Evolutionary conservation across 2,329 filamentous ascomycete species (phyloP), one percentile per base, ranked within the genome.

Genomic region (Fusarium devonianum): DNA sequence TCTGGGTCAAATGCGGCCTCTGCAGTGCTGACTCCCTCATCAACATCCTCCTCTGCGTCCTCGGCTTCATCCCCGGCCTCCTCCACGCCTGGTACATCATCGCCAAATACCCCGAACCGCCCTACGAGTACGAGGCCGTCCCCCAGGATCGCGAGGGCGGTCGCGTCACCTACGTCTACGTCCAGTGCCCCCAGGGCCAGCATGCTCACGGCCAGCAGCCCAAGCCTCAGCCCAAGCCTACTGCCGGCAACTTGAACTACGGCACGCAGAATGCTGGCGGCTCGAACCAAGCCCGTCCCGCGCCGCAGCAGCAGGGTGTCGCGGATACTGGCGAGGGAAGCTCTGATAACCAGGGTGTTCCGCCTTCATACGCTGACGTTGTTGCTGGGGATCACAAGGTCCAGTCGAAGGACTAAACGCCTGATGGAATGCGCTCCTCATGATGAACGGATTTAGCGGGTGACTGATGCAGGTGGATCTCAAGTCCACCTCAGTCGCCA

Each of bases 11-110:
- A 78, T 80, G 88, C 67, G 94, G 94, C 58, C 80, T 99, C 75
- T 99, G 94, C 80, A 89, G 87, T 56, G 91, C 87, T 48, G 94
- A 97, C 76, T 93, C 89, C 7, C 68, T 97, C 66, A 96, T 99
- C 79, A 99, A 99, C 78, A 87, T 97, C 72, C 87, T 92, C 35
- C 90, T 97, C 66, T 94, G 89, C 73, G 70, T 84, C 43, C 84
- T 93, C 16, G 89, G 87, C 65, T 91, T 81, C 68, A 73, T 97
- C 52, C 93, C 93, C 14, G 93, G 93, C 53, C 87, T 97, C 38
- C 77, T 99, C 3, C 94, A 99, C 77, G 85, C 92, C 56, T 97
- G 94, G 93, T 99, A 97, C 81, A 96, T 97, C 73, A 97, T 99
- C 74, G 84, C 90, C 66, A 88, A 90, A 69, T 90, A 88, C 71